phyloP scores from a whole-genome alignment of 257 asterid genomes.

The Plantago ovata region DNA sequence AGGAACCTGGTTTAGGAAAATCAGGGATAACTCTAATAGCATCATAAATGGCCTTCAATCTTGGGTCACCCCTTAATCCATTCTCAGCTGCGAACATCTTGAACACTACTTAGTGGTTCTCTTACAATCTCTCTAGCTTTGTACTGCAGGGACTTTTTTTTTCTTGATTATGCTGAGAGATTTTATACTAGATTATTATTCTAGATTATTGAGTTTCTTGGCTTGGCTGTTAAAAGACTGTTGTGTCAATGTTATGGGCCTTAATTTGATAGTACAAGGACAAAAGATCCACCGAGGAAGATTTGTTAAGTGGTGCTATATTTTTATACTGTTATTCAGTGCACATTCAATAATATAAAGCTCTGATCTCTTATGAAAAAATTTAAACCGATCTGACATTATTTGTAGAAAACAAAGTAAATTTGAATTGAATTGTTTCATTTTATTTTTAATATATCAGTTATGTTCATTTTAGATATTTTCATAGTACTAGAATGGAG shows the following conservation, averaged over 20 bases:
- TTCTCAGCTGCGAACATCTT: slow-evolving; percentile 94
- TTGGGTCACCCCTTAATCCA: slow-evolving; percentile 89
- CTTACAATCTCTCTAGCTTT: neutral
- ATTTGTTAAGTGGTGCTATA: slow-evolving; percentile 33
- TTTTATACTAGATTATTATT: neutral
- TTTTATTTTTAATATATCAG: no score
- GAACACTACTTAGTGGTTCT: neutral
- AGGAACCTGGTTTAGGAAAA: slow-evolving; percentile 83
- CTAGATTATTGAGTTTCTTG: slow-evolving; percentile 1
- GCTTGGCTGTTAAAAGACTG: slow-evolving; percentile 20
- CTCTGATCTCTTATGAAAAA: no score
- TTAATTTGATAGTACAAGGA: slow-evolving; percentile 36
- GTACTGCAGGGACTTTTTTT: no score
- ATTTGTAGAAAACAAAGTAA: no score
- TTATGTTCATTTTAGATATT: no score
- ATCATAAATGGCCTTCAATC: slow-evolving; percentile 80
- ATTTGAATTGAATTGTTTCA: no score
- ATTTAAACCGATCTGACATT: no score
- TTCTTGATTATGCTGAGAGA: neutral
- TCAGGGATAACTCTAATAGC: slow-evolving; percentile 84
- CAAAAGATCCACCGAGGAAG: slow-evolving; percentile 44
- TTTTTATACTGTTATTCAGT: no score
- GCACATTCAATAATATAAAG: no score
- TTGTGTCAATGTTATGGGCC: no score
- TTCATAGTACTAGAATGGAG: no score